phyloP scores from a whole-genome alignment of 805 yeast species.

The Starmerella sp. region DNA sequence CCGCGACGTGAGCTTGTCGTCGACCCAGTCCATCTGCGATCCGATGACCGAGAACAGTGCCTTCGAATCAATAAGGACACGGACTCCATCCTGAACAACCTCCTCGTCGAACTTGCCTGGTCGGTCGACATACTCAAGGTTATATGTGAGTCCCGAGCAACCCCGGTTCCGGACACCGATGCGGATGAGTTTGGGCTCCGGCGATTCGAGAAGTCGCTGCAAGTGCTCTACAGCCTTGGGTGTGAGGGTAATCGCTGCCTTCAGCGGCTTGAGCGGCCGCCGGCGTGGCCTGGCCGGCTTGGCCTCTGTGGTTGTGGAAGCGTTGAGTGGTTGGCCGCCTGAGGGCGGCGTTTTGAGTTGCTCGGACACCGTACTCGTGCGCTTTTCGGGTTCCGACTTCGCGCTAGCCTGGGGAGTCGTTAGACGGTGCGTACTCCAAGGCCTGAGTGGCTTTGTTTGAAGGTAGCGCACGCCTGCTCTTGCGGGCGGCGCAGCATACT shows the following conservation, averaged over 20 bases:
- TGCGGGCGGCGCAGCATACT: background rate
- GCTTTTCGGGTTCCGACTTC: background rate
- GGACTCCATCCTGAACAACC: constrained; percentile 84
- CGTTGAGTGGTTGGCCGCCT: background rate
- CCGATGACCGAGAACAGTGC: constrained; percentile 94
- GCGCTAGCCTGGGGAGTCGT: constrained; percentile 1
- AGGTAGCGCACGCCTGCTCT: background rate
- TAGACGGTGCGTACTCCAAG: constrained; percentile 24
- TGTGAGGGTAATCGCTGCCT: constrained; percentile 75
- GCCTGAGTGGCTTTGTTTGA: constrained; percentile 20
- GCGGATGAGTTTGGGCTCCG: constrained; percentile 79
- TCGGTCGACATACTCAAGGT: constrained; percentile 74
- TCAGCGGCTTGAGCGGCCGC: constrained; percentile 68
- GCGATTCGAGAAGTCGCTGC: constrained; percentile 54
- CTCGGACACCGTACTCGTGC: background rate
- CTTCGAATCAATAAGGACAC: constrained; percentile 85
- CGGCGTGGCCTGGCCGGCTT: constrained; percentile 29
- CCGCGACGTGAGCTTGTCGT: constrained; percentile 77
- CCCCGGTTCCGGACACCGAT: constrained; percentile 95
- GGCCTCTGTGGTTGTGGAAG: constrained; percentile 20
- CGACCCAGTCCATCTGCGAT: constrained; percentile 97
- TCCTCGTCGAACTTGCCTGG: constrained; percentile 95
- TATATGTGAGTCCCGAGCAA: constrained; percentile 88
- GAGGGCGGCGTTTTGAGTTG: background rate
- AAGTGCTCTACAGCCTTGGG: constrained; percentile 68